Evolutionary conservation across 176 grass and related monocot genomes (phyloP).

Genomic region (Eleusine indica): DNA sequence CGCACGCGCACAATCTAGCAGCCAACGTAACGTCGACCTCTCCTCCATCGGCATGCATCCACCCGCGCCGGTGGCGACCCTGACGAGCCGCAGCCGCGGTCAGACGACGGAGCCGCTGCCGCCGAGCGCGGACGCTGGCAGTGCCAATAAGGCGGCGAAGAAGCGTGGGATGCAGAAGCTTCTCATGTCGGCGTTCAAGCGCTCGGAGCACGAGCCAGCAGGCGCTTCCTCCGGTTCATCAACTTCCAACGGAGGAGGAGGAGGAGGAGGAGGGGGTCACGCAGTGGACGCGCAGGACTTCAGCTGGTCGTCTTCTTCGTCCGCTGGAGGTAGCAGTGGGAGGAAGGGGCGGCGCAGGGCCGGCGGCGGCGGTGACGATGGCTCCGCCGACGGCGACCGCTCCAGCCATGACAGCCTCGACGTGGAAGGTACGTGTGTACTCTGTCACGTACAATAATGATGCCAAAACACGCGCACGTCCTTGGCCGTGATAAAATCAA

Average conservation of each 20-base stretch:
- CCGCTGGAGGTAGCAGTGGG: slow-evolving; percentile 21
- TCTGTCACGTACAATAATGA: background rate
- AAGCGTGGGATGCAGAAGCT: slow-evolving; percentile 29
- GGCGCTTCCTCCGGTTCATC: background rate
- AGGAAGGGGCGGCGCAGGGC: slow-evolving; percentile 10
- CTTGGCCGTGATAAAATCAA: background rate
- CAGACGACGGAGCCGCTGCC: background rate
- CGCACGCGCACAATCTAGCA: background rate
- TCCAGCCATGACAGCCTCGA: slow-evolving; percentile 22
- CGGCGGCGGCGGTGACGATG: background rate
- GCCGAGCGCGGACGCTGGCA: background rate
- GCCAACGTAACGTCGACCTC: background rate
- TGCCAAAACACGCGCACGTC: background rate
- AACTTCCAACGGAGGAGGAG: no score
- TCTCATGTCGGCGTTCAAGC: slow-evolving; percentile 28
- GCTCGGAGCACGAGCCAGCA: background rate
- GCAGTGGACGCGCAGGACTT: background rate
- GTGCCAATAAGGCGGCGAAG: background rate
- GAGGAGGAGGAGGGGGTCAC: background rate
- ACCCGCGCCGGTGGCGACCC: background rate
- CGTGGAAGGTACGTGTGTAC: background rate
- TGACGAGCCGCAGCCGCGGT: background rate
- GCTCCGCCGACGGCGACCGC: slow-evolving; percentile 16
- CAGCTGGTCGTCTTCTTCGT: slow-evolving; percentile 23
- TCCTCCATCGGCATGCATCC: background rate